Conservation (phyloP, 2,329 filamentous ascomycete species). For the Colletotrichum sp. region DNA sequence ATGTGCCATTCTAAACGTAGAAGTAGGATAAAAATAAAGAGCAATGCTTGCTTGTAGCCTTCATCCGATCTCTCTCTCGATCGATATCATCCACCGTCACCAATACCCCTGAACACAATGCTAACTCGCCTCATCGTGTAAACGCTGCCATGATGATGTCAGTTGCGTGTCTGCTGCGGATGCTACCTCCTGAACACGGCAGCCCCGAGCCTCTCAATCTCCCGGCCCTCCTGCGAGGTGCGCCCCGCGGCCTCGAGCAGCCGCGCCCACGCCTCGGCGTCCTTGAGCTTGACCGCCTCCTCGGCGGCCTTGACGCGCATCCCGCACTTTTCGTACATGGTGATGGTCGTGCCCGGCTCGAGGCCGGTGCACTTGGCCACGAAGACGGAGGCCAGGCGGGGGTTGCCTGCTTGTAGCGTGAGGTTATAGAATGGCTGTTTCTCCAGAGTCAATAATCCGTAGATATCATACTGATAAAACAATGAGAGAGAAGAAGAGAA, state of each 20-base stretch:
- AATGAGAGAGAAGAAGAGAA: not conserved
- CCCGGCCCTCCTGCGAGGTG: constrained; percentile 68
- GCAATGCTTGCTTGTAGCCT: not conserved
- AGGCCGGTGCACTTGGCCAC: constrained; percentile 85
- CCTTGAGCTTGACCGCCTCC: constrained; percentile 84
- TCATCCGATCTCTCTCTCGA: not conserved
- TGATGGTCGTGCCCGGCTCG: constrained; percentile 71
- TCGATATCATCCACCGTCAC: not conserved
- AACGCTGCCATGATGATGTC: too few relatives aligned
- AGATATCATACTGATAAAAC: not conserved
- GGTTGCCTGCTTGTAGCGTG: constrained; percentile 86
- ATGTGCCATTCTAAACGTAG: not conserved
- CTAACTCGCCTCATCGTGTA: constrained; percentile 22
- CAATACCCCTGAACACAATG: not conserved
- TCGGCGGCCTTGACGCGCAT: constrained; percentile 88
- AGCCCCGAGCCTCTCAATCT: constrained; percentile 82
- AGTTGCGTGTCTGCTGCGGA: too few relatives aligned
- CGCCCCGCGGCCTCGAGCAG: constrained; percentile 77
- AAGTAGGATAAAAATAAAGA: not conserved
- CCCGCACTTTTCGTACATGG: constrained; percentile 97
- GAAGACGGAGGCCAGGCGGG: constrained; percentile 82
- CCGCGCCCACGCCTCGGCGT: constrained; percentile 75
- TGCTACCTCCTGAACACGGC: constrained; percentile 54
- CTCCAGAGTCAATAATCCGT: not conserved
- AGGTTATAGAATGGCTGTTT: constrained; percentile 87